Evolutionary conservation across 1,284 basidiomycete genomes (phyloP).

Genomic region (Cryptococcus sp.): DNA sequence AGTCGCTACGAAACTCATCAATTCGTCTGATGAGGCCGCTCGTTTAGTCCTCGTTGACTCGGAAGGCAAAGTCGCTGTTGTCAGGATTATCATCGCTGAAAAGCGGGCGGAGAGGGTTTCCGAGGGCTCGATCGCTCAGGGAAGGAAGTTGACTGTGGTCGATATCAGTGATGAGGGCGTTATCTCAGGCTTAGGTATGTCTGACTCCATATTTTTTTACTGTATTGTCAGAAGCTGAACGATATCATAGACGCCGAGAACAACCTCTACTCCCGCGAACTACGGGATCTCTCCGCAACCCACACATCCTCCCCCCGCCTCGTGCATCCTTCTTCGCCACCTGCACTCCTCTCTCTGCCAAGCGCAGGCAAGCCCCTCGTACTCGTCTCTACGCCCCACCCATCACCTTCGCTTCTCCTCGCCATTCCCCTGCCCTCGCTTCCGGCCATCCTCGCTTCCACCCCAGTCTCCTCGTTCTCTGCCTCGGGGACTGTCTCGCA

Average conservation of each 20-base stretch:
- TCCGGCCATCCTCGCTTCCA: slow-evolving; percentile 31
- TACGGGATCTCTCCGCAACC: slow-evolving; percentile 12
- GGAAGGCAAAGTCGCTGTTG: slow-evolving; percentile 12
- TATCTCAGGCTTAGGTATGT: slow-evolving; percentile 35
- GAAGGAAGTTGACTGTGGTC: slow-evolving; percentile 18
- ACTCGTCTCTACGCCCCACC: slow-evolving; percentile 27
- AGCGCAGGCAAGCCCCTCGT: slow-evolving; percentile 26
- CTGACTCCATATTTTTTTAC: background rate
- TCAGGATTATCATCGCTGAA: slow-evolving; percentile 6
- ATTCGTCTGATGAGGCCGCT: background rate
- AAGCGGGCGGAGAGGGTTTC: slow-evolving; percentile 11
- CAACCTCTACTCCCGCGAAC: background rate
- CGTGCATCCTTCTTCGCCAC: slow-evolving; percentile 1
- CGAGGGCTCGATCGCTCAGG: slow-evolving; percentile 15
- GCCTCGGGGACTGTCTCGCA: slow-evolving; percentile 27
- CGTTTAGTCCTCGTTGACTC: slow-evolving; percentile 21
- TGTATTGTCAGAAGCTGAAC: background rate
- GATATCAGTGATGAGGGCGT: slow-evolving; percentile 36
- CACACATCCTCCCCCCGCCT: slow-evolving; percentile 11
- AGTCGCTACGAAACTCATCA: slow-evolving; percentile 17
- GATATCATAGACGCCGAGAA: background rate
- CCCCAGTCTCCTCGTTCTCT: slow-evolving; percentile 27
- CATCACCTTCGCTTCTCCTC: slow-evolving; percentile 34
- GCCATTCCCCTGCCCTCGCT: slow-evolving; percentile 30
- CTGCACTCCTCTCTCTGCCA: slow-evolving; percentile 28